Percentiles rank a stretch among this genome's conserved stretches.
phyloP scores from a whole-genome alignment of 352 stramenopile genomes.

The Elongisporangium anandrum region DNA sequence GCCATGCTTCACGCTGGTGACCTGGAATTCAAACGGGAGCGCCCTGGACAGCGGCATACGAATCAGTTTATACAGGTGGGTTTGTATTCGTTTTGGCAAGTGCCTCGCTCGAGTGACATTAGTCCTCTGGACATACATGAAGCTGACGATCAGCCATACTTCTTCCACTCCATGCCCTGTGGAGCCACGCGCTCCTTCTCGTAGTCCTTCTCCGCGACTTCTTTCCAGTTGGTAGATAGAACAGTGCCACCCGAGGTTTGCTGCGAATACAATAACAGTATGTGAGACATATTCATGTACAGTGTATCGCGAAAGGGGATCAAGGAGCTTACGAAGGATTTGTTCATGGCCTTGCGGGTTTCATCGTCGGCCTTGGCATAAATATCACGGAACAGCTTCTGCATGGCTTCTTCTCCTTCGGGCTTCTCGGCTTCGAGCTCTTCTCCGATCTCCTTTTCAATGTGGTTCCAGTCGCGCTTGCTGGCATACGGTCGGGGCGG shows the following conservation, averaged over 20 bases:
- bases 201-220: constrained; percentile 89
- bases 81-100: not conserved
- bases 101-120: too few species aligned
- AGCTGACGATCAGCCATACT: constrained; percentile 63
- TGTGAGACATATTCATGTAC: not conserved
- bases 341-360: constrained; percentile 91
- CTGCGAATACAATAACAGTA: constrained; percentile 17
- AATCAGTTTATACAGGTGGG: not conserved
- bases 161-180: constrained; percentile 91
- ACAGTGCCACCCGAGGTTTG: constrained; percentile 93
- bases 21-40: not conserved
- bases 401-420: constrained; percentile 89
- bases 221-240: constrained; percentile 90
- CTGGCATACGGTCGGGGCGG: constrained; percentile 74
- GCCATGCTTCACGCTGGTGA: not conserved
- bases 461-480: constrained; percentile 84
- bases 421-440: constrained; percentile 86
- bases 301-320: not conserved
- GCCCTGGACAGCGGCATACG: not conserved
- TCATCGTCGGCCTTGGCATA: constrained; percentile 90
- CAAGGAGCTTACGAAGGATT: constrained; percentile 79
- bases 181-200: constrained; percentile 83
- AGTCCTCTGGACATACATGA: not conserved
- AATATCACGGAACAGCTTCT: constrained; percentile 91
- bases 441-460: constrained; percentile 75